These are phyloP conservation scores for Claviceps cyperi DNA, from an alignment of 2,329 filamentous ascomycete species.

Conservation along the genomic window DNA sequence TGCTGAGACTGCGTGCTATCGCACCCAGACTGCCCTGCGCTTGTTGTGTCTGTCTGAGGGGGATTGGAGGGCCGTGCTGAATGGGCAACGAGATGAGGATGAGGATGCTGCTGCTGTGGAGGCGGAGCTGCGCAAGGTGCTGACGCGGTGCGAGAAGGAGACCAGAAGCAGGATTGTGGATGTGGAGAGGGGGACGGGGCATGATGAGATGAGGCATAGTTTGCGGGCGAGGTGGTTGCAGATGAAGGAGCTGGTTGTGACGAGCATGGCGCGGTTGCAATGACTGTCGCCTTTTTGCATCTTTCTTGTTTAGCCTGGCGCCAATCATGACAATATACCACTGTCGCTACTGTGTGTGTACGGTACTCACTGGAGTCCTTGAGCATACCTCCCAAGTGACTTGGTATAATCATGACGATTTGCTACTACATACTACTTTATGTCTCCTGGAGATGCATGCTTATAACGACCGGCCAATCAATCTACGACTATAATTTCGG, in stretches of 20 bases:
- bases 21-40: constrained; percentile 39
- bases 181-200: constrained; percentile 15
- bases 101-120: constrained; percentile 26
- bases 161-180: constrained; percentile 17
- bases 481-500: too few relatives aligned
- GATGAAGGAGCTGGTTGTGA: constrained; percentile 12
- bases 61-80: constrained; percentile 30
- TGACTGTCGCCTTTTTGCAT: not conserved
- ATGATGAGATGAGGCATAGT: constrained; percentile 13
- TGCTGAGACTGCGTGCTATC: constrained; percentile 33
- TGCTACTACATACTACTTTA: too few relatives aligned
- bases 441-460: too few relatives aligned
- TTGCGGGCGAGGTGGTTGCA: constrained; percentile 14
- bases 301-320: too few relatives aligned
- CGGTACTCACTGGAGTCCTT: too few relatives aligned
- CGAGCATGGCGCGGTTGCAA: constrained; percentile 8
- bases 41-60: constrained; percentile 19
- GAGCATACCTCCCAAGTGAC: too few relatives aligned
- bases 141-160: constrained; percentile 22
- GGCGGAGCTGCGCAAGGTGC: constrained; percentile 21
- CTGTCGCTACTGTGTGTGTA: too few relatives aligned
- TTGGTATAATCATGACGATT: too few relatives aligned
- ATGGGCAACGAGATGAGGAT: constrained; percentile 31
- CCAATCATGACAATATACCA: too few relatives aligned
- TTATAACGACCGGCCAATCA: too few relatives aligned